Percentiles rank a stretch among this genome's conserved stretches.
phyloP scores from a whole-genome alignment of 176 grass and related monocot species.

The Oryza glumipatula region DNA sequence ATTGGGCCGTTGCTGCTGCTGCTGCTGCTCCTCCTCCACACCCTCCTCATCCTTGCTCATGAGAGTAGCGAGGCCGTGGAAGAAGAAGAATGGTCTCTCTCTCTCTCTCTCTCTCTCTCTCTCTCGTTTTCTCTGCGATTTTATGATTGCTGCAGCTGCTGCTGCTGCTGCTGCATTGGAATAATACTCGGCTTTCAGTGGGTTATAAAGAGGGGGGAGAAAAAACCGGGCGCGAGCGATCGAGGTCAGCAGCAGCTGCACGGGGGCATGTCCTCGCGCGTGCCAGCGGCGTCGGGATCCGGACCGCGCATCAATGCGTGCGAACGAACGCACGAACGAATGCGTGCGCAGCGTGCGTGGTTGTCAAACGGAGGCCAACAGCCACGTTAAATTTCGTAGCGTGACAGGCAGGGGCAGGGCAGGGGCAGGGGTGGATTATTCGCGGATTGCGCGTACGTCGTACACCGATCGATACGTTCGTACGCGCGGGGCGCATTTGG shows the following conservation, averaged over 20 bases:
- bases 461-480: not conserved
- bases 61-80: not conserved
- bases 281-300: conserved; percentile 17
- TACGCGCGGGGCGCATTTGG: not conserved
- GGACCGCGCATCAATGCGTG: not conserved
- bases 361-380: not conserved
- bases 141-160: not conserved
- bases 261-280: conserved; percentile 25
- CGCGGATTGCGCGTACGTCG: not conserved
- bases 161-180: not conserved
- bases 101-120: too few relatives aligned
- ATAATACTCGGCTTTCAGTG: not conserved
- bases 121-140: not conserved
- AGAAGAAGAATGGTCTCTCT: not conserved
- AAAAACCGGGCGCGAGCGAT: conserved; percentile 25
- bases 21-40: not conserved
- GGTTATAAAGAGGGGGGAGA: conserved; percentile 30
- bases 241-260: not conserved
- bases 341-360: not conserved
- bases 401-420: not conserved
- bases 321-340: too few relatives aligned
- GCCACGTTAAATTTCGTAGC: not conserved
- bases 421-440: not conserved
- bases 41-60: conserved; percentile 32
- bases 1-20: not conserved